A percentile compares a stretch with the other conserved stretches of the same genome.
Conservation (phyloP, 2,329 filamentous ascomycete species). For the Alternaria angustiovoidea region DNA sequence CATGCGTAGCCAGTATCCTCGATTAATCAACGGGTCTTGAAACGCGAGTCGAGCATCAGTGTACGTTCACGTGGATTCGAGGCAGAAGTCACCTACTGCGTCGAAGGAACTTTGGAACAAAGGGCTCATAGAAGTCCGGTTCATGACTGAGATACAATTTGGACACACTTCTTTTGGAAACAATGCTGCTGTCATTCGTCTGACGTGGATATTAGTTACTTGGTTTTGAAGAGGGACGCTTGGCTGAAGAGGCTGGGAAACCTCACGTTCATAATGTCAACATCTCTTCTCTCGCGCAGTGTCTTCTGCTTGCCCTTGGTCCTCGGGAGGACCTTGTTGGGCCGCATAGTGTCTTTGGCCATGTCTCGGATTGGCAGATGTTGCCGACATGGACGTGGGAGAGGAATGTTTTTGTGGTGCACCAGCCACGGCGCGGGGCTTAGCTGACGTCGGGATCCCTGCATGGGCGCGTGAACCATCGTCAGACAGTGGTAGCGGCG, state of each 20-base stretch:
- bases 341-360: conserved; percentile 15
- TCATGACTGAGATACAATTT: conserved; percentile 80
- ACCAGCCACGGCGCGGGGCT: conserved; percentile 34
- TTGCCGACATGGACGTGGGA: conserved; percentile 11
- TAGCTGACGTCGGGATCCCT: conserved; percentile 25
- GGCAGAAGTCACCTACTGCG: conserved; percentile 54
- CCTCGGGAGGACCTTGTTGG: conserved; percentile 22
- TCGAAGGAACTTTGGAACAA: conserved; percentile 83
- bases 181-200: conserved; percentile 91
- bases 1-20: conserved; percentile 87
- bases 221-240: background rate
- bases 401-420: conserved; percentile 30
- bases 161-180: conserved; percentile 93
- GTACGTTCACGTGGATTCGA: background rate
- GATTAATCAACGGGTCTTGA: conserved; percentile 80
- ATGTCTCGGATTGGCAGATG: conserved; percentile 13
- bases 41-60: conserved; percentile 2
- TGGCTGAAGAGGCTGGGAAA: background rate
- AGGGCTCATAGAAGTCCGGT: conserved; percentile 85
- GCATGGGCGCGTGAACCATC: conserved; percentile 22
- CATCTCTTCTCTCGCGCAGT: conserved; percentile 54
- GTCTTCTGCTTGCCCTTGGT: conserved; percentile 27
- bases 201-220: conserved; percentile 51
- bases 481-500: conserved; percentile 19
- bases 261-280: conserved; percentile 65